These are phyloP conservation scores for Lepraria neglecta DNA, from an alignment of 495 filamentous ascomycete genomes.

Conservation along the genomic window DNA sequence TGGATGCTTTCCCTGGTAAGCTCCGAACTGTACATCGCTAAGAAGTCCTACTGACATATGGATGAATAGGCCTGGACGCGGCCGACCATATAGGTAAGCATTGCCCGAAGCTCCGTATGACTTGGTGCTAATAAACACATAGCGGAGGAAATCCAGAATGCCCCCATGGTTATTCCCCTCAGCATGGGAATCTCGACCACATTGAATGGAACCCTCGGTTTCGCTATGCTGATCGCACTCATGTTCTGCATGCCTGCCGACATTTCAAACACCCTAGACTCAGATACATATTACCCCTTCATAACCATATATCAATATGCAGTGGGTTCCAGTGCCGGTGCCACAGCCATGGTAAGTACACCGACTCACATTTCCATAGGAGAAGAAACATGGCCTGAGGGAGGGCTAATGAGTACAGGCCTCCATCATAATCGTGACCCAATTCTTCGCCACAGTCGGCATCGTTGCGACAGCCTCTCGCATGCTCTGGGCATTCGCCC, in stretches of 20 bases:
- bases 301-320: slow-evolving; percentile 44
- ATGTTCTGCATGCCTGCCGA: slow-evolving; percentile 42
- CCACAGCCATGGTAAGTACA: slow-evolving; percentile 38
- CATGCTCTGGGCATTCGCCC: slow-evolving; percentile 49
- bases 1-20: slow-evolving; percentile 32
- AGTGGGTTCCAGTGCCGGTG: slow-evolving; percentile 35
- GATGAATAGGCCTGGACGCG: slow-evolving; percentile 27
- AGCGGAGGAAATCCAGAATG: slow-evolving; percentile 47
- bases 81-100: slow-evolving; percentile 33
- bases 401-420: slow-evolving; percentile 3
- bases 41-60: no score
- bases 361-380: not conserved
- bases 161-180: slow-evolving; percentile 38
- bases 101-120: slow-evolving; percentile 29
- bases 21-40: not conserved
- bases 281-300: slow-evolving; percentile 40
- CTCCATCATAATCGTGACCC: slow-evolving; percentile 35
- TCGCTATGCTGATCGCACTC: slow-evolving; percentile 44
- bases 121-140: slow-evolving; percentile 1
- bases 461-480: slow-evolving; percentile 44
- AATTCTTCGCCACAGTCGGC: slow-evolving; percentile 33
- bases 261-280: slow-evolving; percentile 32
- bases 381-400: no score
- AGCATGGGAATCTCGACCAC: slow-evolving; percentile 40
- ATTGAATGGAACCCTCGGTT: slow-evolving; percentile 43